A percentile compares a stretch with the other conserved stretches of the same genome.
phyloP scores from a whole-genome alignment of 495 filamentous ascomycete species.

The Aspergillus wentii region DNA sequence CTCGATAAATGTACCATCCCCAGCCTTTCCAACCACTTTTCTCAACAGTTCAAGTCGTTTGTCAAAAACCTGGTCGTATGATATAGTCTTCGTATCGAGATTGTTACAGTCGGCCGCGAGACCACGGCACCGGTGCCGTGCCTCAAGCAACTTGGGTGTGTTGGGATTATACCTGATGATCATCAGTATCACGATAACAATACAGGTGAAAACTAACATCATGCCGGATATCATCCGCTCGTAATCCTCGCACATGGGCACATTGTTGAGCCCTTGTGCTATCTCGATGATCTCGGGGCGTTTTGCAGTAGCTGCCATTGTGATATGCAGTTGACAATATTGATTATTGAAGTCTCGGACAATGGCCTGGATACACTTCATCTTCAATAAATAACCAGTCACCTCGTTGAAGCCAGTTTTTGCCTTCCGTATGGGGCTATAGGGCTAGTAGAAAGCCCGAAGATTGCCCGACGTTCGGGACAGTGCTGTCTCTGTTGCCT shows the following conservation, averaged over 20 bases:
- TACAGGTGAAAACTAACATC: slow-evolving; percentile 24
- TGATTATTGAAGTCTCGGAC: no score
- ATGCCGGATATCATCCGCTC: slow-evolving; percentile 50
- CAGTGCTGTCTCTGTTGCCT: not conserved
- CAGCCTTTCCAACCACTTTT: slow-evolving; percentile 39
- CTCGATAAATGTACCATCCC: slow-evolving; percentile 43
- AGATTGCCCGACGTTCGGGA: no score
- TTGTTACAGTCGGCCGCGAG: slow-evolving; percentile 44
- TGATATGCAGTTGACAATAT: no score
- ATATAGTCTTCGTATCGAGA: slow-evolving; percentile 33
- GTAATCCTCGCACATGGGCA: slow-evolving; percentile 38
- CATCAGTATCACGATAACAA: not conserved
- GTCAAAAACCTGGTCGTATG: slow-evolving; percentile 29
- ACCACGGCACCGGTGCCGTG: slow-evolving; percentile 40
- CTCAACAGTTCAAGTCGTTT: slow-evolving; percentile 30
- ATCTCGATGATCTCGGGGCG: slow-evolving; percentile 38
- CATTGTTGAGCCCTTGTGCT: slow-evolving; percentile 31
- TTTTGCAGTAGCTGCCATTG: slow-evolving; percentile 39
- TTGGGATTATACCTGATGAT: slow-evolving; percentile 38
- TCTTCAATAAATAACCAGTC: no score
- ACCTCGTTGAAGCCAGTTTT: no score
- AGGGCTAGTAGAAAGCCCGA: no score
- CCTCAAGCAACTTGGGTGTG: slow-evolving; percentile 33
- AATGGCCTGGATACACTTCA: no score
- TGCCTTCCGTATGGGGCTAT: no score